Percentiles rank a stretch among this genome's conserved stretches.
These are phyloP conservation scores for Myxozyma mucilagina DNA, from an alignment of 805 yeast genomes.

Conservation along the genomic window DNA sequence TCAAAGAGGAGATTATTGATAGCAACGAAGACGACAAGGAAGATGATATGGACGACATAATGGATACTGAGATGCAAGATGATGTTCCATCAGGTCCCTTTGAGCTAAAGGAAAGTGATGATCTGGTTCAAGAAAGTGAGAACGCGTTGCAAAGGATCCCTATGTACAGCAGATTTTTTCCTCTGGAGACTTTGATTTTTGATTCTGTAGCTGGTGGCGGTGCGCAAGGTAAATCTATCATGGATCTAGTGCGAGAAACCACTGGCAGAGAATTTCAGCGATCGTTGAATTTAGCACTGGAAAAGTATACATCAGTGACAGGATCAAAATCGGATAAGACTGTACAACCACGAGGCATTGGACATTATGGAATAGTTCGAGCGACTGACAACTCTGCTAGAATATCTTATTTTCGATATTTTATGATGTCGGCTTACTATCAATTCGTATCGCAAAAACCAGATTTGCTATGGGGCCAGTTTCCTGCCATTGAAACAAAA, in stretches of 20 bases:
- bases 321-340: slow-evolving; percentile 33
- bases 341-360: slow-evolving; percentile 39
- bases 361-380: slow-evolving; percentile 50
- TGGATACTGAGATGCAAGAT: slow-evolving; percentile 29
- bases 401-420: slow-evolving; percentile 66
- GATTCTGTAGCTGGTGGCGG: slow-evolving; percentile 49
- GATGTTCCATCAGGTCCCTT: background rate
- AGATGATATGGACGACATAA: slow-evolving; percentile 36
- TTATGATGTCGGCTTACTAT: slow-evolving; percentile 48
- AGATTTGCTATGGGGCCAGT: slow-evolving; percentile 38
- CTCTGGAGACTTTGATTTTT: slow-evolving; percentile 64
- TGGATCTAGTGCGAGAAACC: slow-evolving; percentile 51
- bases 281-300: slow-evolving; percentile 54
- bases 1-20: slow-evolving; percentile 34
- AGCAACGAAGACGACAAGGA: slow-evolving; percentile 29
- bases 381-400: slow-evolving; percentile 75
- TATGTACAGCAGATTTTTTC: slow-evolving; percentile 55
- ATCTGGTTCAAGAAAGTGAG: slow-evolving; percentile 12
- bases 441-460: slow-evolving; percentile 38
- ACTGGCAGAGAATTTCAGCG: slow-evolving; percentile 58
- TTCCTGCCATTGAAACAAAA: slow-evolving; percentile 24
- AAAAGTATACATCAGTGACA: slow-evolving; percentile 47
- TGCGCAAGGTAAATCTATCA: slow-evolving; percentile 58
- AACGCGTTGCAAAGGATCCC: background rate
- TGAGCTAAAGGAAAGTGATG: slow-evolving; percentile 17